phyloP scores from a whole-genome alignment of 2,329 filamentous ascomycete genomes.

The Coniochaeta sp. region DNA sequence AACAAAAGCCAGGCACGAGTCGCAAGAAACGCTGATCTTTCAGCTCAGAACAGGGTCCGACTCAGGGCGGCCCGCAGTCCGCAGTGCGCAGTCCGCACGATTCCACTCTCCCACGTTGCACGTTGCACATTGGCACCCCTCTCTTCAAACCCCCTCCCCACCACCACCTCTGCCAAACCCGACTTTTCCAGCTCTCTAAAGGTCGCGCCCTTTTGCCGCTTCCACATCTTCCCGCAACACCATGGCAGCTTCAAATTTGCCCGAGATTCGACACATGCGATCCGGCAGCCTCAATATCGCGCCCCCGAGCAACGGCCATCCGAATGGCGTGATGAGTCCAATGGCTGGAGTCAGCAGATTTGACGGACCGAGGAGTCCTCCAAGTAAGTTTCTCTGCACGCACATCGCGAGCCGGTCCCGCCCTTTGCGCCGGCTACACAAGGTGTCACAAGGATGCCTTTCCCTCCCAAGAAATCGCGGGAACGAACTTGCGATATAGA shows the following conservation, averaged over 20 bases:
- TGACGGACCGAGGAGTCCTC: conserved; percentile 55
- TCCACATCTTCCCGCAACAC: conserved; percentile 1
- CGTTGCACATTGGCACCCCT: too few species aligned
- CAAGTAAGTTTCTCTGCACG: conserved; percentile 38
- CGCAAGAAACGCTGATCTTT: neutral
- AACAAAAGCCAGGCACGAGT: neutral
- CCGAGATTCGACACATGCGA: conserved; percentile 38
- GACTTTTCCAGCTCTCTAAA: neutral
- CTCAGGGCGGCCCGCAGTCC: neutral
- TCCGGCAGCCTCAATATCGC: conserved; percentile 50
- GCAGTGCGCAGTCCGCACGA: neutral
- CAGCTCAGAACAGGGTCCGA: neutral
- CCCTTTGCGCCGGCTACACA: conserved; percentile 1
- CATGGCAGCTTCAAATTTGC: conserved; percentile 18
- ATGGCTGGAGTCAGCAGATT: conserved; percentile 35
- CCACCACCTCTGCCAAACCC: neutral
- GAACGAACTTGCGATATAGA: neutral
- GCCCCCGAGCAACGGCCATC: conserved; percentile 20
- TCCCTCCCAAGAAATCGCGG: neutral
- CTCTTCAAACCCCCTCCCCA: neutral
- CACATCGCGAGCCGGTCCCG: neutral
- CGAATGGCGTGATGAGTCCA: conserved; percentile 26
- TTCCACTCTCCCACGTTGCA: neutral
- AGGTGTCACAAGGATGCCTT: neutral
- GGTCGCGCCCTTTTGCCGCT: neutral